Conservation (phyloP, 2,329 filamentous ascomycete species). For the Xylaria sp. region DNA sequence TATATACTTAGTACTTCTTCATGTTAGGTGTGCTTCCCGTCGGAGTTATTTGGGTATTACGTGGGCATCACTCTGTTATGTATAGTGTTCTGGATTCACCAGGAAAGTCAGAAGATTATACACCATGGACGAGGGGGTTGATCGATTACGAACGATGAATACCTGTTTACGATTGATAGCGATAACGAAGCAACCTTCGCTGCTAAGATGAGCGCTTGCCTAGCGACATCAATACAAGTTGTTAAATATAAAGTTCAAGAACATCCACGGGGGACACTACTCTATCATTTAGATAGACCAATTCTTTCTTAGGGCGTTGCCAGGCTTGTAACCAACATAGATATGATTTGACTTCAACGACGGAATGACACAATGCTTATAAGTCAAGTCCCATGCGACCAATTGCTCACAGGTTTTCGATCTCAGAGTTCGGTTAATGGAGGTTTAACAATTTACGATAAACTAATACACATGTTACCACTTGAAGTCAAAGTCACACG, state of each 20-base stretch:
- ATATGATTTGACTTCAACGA: background rate
- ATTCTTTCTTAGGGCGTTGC: background rate
- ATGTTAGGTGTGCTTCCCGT: conserved; percentile 4
- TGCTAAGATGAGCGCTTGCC: background rate
- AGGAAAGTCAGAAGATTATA: background rate
- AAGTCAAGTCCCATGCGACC: background rate
- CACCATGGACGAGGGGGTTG: background rate
- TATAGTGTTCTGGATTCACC: conserved; percentile 21
- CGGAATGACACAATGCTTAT: background rate
- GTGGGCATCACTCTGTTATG: conserved; percentile 17
- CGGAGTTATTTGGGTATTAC: conserved; percentile 32
- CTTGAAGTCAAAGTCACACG: background rate
- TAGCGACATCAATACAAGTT: background rate
- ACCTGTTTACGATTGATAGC: background rate
- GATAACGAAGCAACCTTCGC: background rate
- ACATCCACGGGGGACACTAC: background rate
- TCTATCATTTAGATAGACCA: background rate
- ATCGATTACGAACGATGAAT: background rate
- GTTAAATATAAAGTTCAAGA: background rate
- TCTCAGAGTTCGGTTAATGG: background rate
- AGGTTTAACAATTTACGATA: background rate
- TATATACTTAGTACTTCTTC: conserved; percentile 8
- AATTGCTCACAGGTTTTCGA: background rate
- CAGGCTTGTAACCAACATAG: background rate
- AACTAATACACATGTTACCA: background rate